Conservation (phyloP, 495 filamentous ascomycete species). For the Jackrogersella multiformis region DNA sequence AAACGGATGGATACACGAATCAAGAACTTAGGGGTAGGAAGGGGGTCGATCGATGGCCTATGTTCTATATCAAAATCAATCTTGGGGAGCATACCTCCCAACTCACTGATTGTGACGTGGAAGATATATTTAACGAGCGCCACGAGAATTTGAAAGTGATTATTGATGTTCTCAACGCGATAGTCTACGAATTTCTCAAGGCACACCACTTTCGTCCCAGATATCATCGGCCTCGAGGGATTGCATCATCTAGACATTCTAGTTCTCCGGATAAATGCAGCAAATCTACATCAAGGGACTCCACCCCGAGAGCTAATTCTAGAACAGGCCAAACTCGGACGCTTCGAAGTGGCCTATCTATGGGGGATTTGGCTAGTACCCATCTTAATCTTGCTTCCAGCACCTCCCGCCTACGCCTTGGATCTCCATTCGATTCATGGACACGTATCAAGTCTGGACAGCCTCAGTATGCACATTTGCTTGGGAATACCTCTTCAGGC, state of each 20-base stretch:
- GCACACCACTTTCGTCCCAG: constrained; percentile 70
- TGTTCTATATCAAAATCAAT: constrained; percentile 85
- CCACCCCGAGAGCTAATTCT: constrained; percentile 16
- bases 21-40: constrained; percentile 69
- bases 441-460: constrained; percentile 72
- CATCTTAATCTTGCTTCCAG: constrained; percentile 42
- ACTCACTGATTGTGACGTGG: constrained; percentile 34
- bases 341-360: constrained; percentile 3
- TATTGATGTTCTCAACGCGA: constrained; percentile 67
- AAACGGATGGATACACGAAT: constrained; percentile 61
- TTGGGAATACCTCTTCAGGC: constrained; percentile 8
- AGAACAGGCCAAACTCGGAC: not conserved
- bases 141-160: constrained; percentile 54
- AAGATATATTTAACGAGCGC: constrained; percentile 52
- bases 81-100: constrained; percentile 36
- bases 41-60: constrained; percentile 83
- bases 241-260: not conserved
- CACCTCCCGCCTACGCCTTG: constrained; percentile 26
- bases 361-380: constrained; percentile 43
- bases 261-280: not conserved
- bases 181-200: constrained; percentile 73
- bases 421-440: constrained; percentile 68
- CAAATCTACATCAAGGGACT: constrained; percentile 10
- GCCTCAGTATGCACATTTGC: constrained; percentile 29
- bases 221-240: constrained; percentile 11